Conservation (phyloP, 768 basidiomycete genomes). For the Hortiboletus campestris region DNA sequence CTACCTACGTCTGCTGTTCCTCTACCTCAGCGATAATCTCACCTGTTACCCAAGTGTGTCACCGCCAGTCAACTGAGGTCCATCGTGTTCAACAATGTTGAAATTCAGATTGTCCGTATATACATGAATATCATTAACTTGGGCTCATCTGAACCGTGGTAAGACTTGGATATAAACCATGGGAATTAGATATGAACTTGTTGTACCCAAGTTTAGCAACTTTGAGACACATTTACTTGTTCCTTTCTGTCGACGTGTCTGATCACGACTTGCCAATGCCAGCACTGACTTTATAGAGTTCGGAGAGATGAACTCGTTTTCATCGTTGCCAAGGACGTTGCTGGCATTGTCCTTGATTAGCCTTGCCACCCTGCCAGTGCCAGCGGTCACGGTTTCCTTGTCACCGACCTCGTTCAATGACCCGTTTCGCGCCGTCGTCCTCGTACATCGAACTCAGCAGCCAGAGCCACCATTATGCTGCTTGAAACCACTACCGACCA, state of each 20-base stretch:
- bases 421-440: conserved; percentile 57
- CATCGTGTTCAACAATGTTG: not conserved
- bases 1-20: conserved; percentile 1
- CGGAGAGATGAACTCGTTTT: conserved; percentile 5
- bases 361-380: conserved; percentile 32
- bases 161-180: too few species aligned
- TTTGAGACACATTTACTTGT: not conserved
- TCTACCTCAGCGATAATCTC: conserved; percentile 4
- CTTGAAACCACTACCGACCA: conserved; percentile 47
- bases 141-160: too few species aligned
- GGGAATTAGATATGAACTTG: too few species aligned
- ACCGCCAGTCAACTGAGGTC: not conserved
- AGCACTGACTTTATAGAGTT: not conserved
- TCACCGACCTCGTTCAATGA: conserved; percentile 48
- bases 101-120: too few species aligned
- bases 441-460: conserved; percentile 41
- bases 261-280: conserved; percentile 10
- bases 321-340: conserved; percentile 16
- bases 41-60: not conserved
- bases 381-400: conserved; percentile 27
- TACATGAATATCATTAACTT: too few species aligned
- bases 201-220: not conserved
- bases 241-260: conserved; percentile 4
- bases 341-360: conserved; percentile 35
- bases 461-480: conserved; percentile 67